A percentile compares a stretch with the other conserved stretches of the same genome.
Conservation (phyloP, 73 alveolate genomes). For the Symbiodinium pilosum region DNA sequence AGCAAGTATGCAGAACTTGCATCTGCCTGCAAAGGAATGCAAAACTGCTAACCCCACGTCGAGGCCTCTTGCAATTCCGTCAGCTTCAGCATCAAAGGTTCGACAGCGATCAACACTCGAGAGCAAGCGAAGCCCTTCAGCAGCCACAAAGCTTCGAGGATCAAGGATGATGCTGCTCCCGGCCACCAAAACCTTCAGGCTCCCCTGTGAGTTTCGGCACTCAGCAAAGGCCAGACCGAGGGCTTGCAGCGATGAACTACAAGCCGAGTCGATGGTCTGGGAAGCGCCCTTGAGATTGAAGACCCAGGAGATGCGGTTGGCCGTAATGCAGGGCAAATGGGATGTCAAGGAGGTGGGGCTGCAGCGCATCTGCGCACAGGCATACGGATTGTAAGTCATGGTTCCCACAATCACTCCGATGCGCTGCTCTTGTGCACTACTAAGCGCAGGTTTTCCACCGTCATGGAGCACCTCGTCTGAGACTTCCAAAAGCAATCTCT, state of each 20-base stretch:
- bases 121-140: not conserved
- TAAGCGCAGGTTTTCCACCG: not conserved
- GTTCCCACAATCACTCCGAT: not conserved
- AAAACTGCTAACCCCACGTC: not conserved
- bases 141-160: not conserved
- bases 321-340: not conserved
- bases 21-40: not conserved
- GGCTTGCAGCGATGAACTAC: not conserved
- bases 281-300: constrained; percentile 6
- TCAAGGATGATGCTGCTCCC: constrained; percentile 20
- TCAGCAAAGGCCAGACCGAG: not conserved
- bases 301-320: constrained; percentile 36
- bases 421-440: not conserved
- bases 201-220: not conserved
- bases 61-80: constrained; percentile 30
- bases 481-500: constrained; percentile 1
- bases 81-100: constrained; percentile 22
- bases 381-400: not conserved
- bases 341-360: not conserved
- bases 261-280: not conserved
- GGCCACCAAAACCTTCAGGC: not conserved
- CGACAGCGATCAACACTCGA: not conserved
- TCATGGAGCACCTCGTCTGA: not conserved
- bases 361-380: not conserved
- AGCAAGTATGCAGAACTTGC: not conserved